Evolutionary conservation across 2,329 filamentous ascomycete genomes (phyloP), one percentile per base, ranked within the genome.

Genomic region (Gaeumannomyces sp.): DNA sequence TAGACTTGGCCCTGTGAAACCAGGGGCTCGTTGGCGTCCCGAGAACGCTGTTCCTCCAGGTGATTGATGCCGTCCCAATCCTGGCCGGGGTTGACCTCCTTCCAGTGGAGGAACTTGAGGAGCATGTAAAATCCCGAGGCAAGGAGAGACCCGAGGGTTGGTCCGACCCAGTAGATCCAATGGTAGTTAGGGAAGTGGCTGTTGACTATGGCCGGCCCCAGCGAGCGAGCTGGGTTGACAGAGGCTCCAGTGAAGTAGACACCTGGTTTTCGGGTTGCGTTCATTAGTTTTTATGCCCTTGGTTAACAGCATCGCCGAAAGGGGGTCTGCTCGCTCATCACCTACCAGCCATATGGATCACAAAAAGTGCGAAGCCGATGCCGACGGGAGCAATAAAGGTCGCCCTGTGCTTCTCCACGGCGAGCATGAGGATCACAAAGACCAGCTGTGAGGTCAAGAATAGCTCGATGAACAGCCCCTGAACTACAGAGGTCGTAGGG

Each of bases 321-420:
- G 25, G 19, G 25, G 53, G 45, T 11, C 10, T n/a, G 7, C 5
- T n/a, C 10, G 4, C 22, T 8, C 27, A 33, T n/a, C 61, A 68
- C 71, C 63, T 67, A 74, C 73, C 62, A 33, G 73, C 75, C 62
- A 81, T 73, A 72, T 83, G 76, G 6, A 77, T 77, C 59, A 92
- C 82, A 73, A 92, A 92, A 64, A 92, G 81, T 0, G 89, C 80
- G 2, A 91, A 75, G 1, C 90, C 90, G 69, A 93, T 91, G 16
- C 87, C 89, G 4, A 92, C 77, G 0, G 90, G 89, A 0, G 89
- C 89, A 1, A 92, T 76, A 71, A 83, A 91, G 0, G 89, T 92
- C 2, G 85, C 85, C 59, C 87, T 86, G 73, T 92, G 89, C 76
- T 92, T 92, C 73, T 91, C 88, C 4, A 86, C 85, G 0, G 88